Evolutionary conservation across 176 grass and related monocot genomes (phyloP).

Genomic region (Cenchrus fungigraminus): DNA sequence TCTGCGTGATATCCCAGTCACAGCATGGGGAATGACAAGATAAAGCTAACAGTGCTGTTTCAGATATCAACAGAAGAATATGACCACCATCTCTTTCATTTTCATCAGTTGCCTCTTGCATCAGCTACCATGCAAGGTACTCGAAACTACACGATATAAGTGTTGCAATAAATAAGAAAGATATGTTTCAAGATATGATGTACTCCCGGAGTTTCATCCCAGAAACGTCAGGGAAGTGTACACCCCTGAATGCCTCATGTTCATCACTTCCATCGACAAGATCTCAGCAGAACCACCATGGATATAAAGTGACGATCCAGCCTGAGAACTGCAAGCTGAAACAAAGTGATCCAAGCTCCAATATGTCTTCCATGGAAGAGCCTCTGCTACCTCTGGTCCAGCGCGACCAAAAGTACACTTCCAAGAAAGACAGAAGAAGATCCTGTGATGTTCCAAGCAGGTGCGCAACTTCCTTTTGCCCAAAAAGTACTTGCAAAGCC

Average conservation of each 20-base stretch:
- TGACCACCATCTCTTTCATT: conserved; percentile 39
- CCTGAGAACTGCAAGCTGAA: conserved; percentile 38
- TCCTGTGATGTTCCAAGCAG: conserved; percentile 47
- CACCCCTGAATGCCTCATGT: conserved; percentile 35
- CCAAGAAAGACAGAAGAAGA: conserved; percentile 44
- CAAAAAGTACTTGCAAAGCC: conserved; percentile 34
- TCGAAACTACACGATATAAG: conserved; percentile 47
- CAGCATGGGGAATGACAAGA: background rate
- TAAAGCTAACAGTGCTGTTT: background rate
- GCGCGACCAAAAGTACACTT: conserved; percentile 1
- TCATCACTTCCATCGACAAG: conserved; percentile 3
- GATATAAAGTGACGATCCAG: conserved; percentile 43
- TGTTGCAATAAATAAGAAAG: conserved; percentile 55
- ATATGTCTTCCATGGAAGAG: conserved; percentile 47
- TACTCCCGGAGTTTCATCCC: conserved; percentile 6
- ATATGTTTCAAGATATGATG: conserved; percentile 36
- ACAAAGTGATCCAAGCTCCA: conserved; percentile 35
- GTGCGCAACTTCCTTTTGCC: conserved; percentile 33
- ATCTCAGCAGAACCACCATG: conserved; percentile 31
- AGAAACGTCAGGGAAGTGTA: conserved; percentile 46
- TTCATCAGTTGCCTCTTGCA: conserved; percentile 52
- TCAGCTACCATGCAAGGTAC: conserved; percentile 52
- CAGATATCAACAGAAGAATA: conserved; percentile 35
- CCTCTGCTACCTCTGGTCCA: conserved; percentile 48
- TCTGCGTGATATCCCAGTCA: conserved; percentile 20